Percentiles rank a stretch among this genome's conserved stretches.
Conservation (phyloP, 768 basidiomycete species). For the Lanmaoa rubissima region DNA sequence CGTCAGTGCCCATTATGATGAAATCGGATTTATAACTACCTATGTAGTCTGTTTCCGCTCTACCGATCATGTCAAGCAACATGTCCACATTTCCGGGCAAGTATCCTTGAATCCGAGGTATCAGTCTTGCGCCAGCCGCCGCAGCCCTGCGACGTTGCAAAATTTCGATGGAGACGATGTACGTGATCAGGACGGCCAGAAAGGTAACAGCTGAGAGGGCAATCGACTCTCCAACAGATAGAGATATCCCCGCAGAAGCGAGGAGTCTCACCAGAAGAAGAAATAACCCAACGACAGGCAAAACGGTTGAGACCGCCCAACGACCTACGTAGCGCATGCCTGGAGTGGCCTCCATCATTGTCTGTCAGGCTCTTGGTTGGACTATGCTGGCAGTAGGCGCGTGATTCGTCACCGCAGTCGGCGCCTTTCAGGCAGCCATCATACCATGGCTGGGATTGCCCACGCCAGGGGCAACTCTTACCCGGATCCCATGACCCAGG, state of each 20-base stretch:
- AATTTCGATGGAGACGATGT: conserved; percentile 1
- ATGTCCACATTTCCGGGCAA: conserved; percentile 37
- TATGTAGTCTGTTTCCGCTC: conserved; percentile 33
- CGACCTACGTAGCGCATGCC: conserved; percentile 25
- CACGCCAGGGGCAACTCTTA: background rate
- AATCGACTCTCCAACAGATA: conserved; percentile 3
- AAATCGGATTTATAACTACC: conserved; percentile 22
- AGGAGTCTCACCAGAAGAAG: conserved; percentile 14
- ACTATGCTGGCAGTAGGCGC: too few species aligned
- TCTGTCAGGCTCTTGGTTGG: background rate
- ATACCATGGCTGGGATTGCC: background rate
- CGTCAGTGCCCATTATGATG: background rate
- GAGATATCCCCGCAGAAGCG: conserved; percentile 7
- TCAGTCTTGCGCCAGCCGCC: conserved; percentile 24
- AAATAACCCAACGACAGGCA: conserved; percentile 13
- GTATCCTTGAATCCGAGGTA: conserved; percentile 34
- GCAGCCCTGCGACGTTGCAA: conserved; percentile 20
- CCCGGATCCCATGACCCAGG: background rate
- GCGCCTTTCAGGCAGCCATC: background rate
- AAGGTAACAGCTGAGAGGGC: conserved; percentile 4
- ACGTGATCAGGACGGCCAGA: background rate
- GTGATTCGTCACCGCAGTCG: background rate
- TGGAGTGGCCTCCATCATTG: conserved; percentile 19
- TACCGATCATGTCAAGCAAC: conserved; percentile 19
- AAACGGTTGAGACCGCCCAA: conserved; percentile 7